Evolutionary conservation across 2,329 filamentous ascomycete genomes (phyloP).

Genomic region (Alternaria brassicicola): DNA sequence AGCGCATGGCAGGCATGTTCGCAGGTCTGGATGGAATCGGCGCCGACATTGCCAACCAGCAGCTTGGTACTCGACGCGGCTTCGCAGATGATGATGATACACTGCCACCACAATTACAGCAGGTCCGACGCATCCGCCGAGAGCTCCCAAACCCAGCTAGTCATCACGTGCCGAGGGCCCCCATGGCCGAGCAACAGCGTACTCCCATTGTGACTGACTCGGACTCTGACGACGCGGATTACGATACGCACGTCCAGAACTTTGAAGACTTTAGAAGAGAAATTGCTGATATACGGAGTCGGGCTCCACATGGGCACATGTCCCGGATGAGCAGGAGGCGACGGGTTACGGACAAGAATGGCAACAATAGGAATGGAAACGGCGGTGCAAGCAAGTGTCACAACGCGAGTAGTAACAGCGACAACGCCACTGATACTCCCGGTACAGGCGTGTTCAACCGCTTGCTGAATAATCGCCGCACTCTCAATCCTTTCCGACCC

Average conservation of each 20-base stretch:
- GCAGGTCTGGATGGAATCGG: neutral
- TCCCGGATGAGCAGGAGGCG: constrained; percentile 1
- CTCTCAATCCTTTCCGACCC: neutral
- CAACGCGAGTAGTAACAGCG: neutral
- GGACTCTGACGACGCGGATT: constrained; percentile 6
- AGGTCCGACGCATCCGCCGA: neutral
- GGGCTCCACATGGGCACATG: constrained; percentile 6
- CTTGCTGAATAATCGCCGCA: neutral
- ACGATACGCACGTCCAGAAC: constrained; percentile 6
- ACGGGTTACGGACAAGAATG: neutral
- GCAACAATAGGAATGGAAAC: neutral
- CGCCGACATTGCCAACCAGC: neutral
- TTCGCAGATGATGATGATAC: neutral
- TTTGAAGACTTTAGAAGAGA: constrained; percentile 13
- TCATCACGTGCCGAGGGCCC: neutral
- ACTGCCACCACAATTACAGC: neutral
- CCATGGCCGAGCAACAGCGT: neutral
- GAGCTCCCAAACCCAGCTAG: too few relatives aligned
- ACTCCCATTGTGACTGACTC: constrained; percentile 10
- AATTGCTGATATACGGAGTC: constrained; percentile 15
- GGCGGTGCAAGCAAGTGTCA: neutral
- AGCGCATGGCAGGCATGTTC: neutral
- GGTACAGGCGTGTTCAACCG: neutral
- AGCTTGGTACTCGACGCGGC: neutral
- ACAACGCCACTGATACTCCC: neutral